Percentiles rank a stretch among this genome's conserved stretches.
These are phyloP conservation scores for Plasmodium knowlesi DNA, from an alignment of 169 alveolate genomes.

Conservation along the genomic window DNA sequence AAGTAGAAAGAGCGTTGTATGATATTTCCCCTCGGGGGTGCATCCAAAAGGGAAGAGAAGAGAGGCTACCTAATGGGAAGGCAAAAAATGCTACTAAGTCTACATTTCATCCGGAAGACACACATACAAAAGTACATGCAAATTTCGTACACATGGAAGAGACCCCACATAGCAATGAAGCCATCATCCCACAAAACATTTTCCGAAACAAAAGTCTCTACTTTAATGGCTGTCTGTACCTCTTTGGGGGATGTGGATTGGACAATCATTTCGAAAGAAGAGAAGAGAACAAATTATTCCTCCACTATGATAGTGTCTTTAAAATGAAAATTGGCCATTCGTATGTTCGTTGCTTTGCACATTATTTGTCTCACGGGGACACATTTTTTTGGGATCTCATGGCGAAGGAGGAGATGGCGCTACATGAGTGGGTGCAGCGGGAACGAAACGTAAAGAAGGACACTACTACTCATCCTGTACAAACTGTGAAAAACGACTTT, in stretches of 20 bases:
- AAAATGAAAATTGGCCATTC: slow-evolving; percentile 8
- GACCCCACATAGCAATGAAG: not conserved
- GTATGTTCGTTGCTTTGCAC: not conserved
- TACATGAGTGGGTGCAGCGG: not conserved
- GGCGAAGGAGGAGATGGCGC: not conserved
- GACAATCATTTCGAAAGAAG: not conserved
- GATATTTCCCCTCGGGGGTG: not conserved
- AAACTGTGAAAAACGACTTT: not conserved
- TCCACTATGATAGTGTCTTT: slow-evolving; percentile 27
- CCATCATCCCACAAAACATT: slow-evolving; percentile 34
- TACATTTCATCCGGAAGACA: not conserved
- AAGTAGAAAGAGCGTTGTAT: not conserved
- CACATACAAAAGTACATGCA: not conserved
- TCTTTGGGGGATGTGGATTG: slow-evolving; percentile 37
- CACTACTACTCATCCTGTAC: not conserved
- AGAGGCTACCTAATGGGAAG: not conserved
- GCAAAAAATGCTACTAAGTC: not conserved
- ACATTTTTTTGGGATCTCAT: slow-evolving; percentile 19
- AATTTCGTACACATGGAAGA: slow-evolving; percentile 13
- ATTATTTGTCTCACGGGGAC: slow-evolving; percentile 12
- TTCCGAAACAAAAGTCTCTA: slow-evolving; percentile 41
- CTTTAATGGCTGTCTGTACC: slow-evolving; percentile 12
- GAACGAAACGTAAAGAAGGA: not conserved
- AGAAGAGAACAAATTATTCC: not conserved
- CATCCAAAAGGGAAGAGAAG: not conserved